Evolutionary conservation across 148 eudicot genomes (phyloP).

Genomic region (Amaranthus palmeri): DNA sequence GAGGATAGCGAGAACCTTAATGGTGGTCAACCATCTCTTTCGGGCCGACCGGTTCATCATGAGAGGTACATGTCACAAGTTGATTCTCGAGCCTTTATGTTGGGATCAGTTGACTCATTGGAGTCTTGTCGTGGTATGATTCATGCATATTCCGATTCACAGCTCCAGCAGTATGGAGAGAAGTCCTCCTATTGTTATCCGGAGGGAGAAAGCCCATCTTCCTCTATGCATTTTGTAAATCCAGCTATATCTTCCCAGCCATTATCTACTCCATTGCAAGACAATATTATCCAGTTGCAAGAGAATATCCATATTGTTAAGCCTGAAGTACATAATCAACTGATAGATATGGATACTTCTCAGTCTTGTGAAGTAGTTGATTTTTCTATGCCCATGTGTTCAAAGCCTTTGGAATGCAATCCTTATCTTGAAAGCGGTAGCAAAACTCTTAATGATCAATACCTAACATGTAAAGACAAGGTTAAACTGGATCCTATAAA

Average conservation of each 20-base stretch:
- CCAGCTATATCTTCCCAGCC: conserved; percentile 28
- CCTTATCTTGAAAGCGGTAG: conserved; percentile 24
- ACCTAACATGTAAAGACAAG: conserved; percentile 23
- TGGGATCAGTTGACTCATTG: conserved; percentile 39
- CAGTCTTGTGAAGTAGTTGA: conserved; percentile 27
- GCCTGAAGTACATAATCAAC: conserved; percentile 35
- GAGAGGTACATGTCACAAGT: conserved; percentile 45
- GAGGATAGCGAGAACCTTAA: conserved; percentile 27
- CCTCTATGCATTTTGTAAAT: conserved; percentile 36
- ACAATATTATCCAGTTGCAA: conserved; percentile 30
- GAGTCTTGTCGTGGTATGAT: conserved; percentile 50
- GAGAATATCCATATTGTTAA: conserved; percentile 26
- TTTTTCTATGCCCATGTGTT: conserved; percentile 26
- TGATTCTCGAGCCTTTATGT: conserved; percentile 36
- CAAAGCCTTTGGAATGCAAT: conserved; percentile 24
- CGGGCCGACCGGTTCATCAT: conserved; percentile 33
- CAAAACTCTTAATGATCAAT: conserved; percentile 24
- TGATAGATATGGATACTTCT: conserved; percentile 34
- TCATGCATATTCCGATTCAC: conserved; percentile 82
- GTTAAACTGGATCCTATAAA: conserved; percentile 12
- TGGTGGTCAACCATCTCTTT: conserved; percentile 29
- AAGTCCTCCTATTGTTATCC: conserved; percentile 47
- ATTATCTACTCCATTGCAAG: conserved; percentile 30
- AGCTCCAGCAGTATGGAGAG: conserved; percentile 53
- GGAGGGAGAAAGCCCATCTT: conserved; percentile 45